phyloP scores from a whole-genome alignment of 1,139 yeast genomes.

The Geotrichum europaeum region DNA sequence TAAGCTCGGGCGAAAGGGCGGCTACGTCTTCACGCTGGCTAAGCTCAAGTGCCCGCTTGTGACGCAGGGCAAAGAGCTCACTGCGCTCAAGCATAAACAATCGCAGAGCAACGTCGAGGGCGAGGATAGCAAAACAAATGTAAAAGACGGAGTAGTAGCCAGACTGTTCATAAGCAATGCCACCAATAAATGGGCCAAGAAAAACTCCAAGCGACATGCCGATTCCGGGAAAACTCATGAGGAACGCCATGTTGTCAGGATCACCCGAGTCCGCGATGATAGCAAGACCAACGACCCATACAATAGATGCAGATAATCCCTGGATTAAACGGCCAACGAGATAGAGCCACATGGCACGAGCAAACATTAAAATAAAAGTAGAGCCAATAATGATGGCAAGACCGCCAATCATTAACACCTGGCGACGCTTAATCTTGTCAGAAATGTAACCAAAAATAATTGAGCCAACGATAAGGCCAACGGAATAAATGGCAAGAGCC shows the following conservation, averaged over 20 bases:
- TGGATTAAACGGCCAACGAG: constrained; percentile 34
- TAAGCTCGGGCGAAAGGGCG: neutral
- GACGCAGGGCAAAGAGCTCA: constrained; percentile 7
- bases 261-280: constrained; percentile 32
- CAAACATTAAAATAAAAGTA: constrained; percentile 30
- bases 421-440: constrained; percentile 28
- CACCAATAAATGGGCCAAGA: constrained; percentile 36
- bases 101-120: constrained; percentile 32
- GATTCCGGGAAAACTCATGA: constrained; percentile 33
- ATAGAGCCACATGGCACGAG: constrained; percentile 28
- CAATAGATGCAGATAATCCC: constrained; percentile 36
- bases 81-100: constrained; percentile 31
- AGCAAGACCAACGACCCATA: constrained; percentile 39
- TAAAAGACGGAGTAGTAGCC: constrained; percentile 36
- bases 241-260: constrained; percentile 26
- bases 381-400: constrained; percentile 31
- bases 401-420: constrained; percentile 32
- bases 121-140: constrained; percentile 32
- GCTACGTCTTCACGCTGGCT: neutral
- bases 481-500: constrained; percentile 34
- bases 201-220: constrained; percentile 33
- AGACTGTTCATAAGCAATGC: constrained; percentile 32
- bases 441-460: constrained; percentile 31
- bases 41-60: constrained; percentile 14
- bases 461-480: constrained; percentile 33